A percentile compares a stretch with the other conserved stretches of the same genome.
Conservation (phyloP, 169 alveolate genomes). For the Perkinsus olseni region DNA sequence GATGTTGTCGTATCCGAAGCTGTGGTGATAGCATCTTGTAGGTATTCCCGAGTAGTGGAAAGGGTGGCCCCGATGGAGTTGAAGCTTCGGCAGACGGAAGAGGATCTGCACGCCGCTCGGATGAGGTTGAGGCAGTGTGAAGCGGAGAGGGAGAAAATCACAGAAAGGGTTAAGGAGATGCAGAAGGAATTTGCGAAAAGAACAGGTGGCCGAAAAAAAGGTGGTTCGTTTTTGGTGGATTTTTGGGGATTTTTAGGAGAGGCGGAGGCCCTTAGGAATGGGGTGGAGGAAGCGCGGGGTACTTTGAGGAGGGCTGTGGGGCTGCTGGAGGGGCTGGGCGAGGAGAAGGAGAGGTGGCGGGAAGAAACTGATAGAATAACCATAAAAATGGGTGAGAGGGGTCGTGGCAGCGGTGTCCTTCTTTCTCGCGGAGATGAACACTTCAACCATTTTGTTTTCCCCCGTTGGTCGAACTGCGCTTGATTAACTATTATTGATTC, state of each 20-base stretch:
- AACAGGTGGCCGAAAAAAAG: conserved; percentile 32
- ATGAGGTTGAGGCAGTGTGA: conserved; percentile 58
- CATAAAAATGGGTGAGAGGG: not conserved
- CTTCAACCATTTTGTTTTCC: too few relatives aligned
- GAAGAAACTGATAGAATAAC: conserved; percentile 42
- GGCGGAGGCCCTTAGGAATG: conserved; percentile 65
- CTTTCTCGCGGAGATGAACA: too few relatives aligned
- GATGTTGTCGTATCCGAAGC: too few relatives aligned
- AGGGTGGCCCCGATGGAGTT: conserved; percentile 70
- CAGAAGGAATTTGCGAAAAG: conserved; percentile 58
- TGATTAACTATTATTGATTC: too few relatives aligned
- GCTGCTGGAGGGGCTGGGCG: conserved; percentile 61
- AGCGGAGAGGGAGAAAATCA: conserved; percentile 54
- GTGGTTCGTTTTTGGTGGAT: not conserved
- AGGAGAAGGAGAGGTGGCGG: conserved; percentile 75
- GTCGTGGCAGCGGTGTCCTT: too few relatives aligned
- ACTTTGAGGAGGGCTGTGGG: conserved; percentile 57
- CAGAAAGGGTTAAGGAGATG: conserved; percentile 53
- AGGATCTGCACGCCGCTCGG: conserved; percentile 49
- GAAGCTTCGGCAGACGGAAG: conserved; percentile 49
- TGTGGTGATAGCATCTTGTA: too few relatives aligned
- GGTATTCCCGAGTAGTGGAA: conserved; percentile 62
- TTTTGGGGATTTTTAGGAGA: conserved; percentile 21
- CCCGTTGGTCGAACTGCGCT: too few relatives aligned
- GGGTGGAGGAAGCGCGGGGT: conserved; percentile 60